Percentiles rank a stretch among this genome's conserved stretches.
phyloP scores from a whole-genome alignment of 2,329 filamentous ascomycete species.

The Penicillium sp. region DNA sequence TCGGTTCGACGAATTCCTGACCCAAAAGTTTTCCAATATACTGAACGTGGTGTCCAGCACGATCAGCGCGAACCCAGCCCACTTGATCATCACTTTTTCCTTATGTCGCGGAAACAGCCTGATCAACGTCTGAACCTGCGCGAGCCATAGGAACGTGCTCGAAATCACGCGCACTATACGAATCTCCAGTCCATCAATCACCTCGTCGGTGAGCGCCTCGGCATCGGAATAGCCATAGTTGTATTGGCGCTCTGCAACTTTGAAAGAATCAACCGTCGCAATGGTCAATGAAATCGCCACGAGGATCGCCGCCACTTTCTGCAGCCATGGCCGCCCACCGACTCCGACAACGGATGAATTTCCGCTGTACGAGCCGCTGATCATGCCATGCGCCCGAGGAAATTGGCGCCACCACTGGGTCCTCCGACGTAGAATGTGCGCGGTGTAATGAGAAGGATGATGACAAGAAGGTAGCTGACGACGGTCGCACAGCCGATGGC shows the following conservation, averaged over 20 bases:
- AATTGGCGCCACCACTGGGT: slow-evolving; percentile 64
- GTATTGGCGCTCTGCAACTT: slow-evolving; percentile 81
- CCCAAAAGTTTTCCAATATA: slow-evolving; percentile 82
- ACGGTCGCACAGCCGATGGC: slow-evolving; percentile 89
- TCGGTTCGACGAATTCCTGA: slow-evolving; percentile 50
- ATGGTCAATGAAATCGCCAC: slow-evolving; percentile 85
- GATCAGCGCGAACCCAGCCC: slow-evolving; percentile 94
- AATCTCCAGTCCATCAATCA: slow-evolving; percentile 82
- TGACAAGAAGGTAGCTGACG: slow-evolving; percentile 86
- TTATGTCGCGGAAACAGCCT: slow-evolving; percentile 93
- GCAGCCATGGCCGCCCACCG: slow-evolving; percentile 89
- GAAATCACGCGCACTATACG: slow-evolving; percentile 91
- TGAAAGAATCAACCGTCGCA: slow-evolving; percentile 87
- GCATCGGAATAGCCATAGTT: slow-evolving; percentile 77
- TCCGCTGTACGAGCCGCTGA: slow-evolving; percentile 70
- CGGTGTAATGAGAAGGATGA: slow-evolving; percentile 93
- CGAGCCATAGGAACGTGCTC: slow-evolving; percentile 94
- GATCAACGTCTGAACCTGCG: slow-evolving; percentile 94
- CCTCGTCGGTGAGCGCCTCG: slow-evolving; percentile 70
- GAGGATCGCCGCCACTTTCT: slow-evolving; percentile 68
- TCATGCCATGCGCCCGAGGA: slow-evolving; percentile 81
- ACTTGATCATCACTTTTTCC: slow-evolving; percentile 98
- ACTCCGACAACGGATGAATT: slow-evolving; percentile 74
- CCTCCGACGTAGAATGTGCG: slow-evolving; percentile 88
- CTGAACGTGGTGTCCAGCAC: slow-evolving; percentile 88